These are phyloP conservation scores for Ascochyta pisi DNA, from an alignment of 2,329 filamentous ascomycete species.

Conservation along the genomic window DNA sequence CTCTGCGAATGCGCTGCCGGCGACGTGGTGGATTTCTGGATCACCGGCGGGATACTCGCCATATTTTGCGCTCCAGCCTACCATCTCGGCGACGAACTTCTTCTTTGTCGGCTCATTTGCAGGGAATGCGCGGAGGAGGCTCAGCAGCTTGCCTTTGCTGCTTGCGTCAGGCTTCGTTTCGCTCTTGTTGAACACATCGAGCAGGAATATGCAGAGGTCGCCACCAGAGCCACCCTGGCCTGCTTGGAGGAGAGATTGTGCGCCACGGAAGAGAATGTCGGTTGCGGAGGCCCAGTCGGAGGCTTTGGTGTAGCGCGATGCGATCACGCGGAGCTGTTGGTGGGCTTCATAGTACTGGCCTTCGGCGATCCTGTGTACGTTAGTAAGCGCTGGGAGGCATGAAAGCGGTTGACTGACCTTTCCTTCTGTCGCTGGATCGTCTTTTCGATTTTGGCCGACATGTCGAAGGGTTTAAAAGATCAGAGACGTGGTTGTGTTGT, in stretches of 20 bases:
- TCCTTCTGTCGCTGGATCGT: slow-evolving; percentile 78
- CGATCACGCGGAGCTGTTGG: slow-evolving; percentile 95
- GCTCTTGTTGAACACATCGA: slow-evolving; percentile 90
- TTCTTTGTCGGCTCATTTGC: slow-evolving; percentile 87
- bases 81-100: slow-evolving; percentile 86
- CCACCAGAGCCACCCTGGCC: slow-evolving; percentile 94
- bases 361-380: slow-evolving; percentile 72
- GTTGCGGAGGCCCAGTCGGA: slow-evolving; percentile 84
- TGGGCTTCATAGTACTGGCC: slow-evolving; percentile 98
- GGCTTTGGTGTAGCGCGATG: slow-evolving; percentile 89
- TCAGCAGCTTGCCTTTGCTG: slow-evolving; percentile 76
- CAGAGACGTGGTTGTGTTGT: background rate
- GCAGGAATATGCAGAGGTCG: slow-evolving; percentile 83
- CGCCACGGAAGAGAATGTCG: slow-evolving; percentile 84
- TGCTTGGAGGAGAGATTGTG: slow-evolving; percentile 83
- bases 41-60: slow-evolving; percentile 91
- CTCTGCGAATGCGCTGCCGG: slow-evolving; percentile 86
- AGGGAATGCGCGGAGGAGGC: slow-evolving; percentile 80
- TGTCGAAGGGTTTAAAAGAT: background rate
- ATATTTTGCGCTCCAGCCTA: slow-evolving; percentile 86
- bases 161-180: slow-evolving; percentile 77
- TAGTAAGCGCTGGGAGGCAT: background rate
- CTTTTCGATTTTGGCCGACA: slow-evolving; percentile 68
- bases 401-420: slow-evolving; percentile 58
- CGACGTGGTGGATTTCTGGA: slow-evolving; percentile 91